Evolutionary conservation across 768 basidiomycete genomes (phyloP).

Genomic region (Kwoniella sp.): DNA sequence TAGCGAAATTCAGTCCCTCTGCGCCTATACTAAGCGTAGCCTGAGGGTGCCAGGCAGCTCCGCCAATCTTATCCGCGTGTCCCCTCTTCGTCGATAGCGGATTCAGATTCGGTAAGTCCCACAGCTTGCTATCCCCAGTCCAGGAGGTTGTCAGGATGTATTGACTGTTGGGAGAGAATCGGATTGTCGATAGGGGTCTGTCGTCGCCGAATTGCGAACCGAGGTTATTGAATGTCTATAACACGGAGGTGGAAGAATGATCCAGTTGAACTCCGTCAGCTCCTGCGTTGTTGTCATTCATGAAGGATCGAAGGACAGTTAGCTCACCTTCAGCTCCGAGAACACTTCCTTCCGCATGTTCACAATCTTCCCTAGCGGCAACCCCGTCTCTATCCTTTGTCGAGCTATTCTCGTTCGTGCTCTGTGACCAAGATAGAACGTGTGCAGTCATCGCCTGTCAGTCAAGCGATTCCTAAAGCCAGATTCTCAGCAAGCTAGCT

Average conservation of each 20-base stretch:
- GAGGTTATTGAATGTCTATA: slow-evolving; percentile 83
- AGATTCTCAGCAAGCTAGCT: slow-evolving; percentile 48
- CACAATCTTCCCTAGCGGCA: slow-evolving; percentile 84
- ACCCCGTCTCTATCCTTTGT: slow-evolving; percentile 84
- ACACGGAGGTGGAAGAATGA: neutral
- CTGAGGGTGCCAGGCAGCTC: slow-evolving; percentile 95
- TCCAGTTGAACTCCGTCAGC: neutral
- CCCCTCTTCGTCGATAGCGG: slow-evolving; percentile 75
- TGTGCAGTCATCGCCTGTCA: neutral
- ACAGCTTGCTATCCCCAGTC: slow-evolving; percentile 91
- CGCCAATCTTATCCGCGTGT: slow-evolving; percentile 87
- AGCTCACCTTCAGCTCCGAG: slow-evolving; percentile 78
- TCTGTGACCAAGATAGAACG: slow-evolving; percentile 62
- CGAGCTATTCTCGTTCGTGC: slow-evolving; percentile 91
- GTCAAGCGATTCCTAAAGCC: too few relatives aligned
- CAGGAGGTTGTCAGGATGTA: slow-evolving; percentile 91
- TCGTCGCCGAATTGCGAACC: slow-evolving; percentile 99
- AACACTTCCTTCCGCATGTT: slow-evolving; percentile 92
- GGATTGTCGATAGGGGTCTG: slow-evolving; percentile 86
- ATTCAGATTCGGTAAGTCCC: slow-evolving; percentile 92
- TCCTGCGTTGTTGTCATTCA: neutral
- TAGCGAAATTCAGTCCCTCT: slow-evolving; percentile 78
- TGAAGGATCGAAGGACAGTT: neutral
- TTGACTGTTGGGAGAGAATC: slow-evolving; percentile 89
- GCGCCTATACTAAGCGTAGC: slow-evolving; percentile 73